Evolutionary conservation across 23 red algal genomes (phyloP).

Genomic region (Agarophyton chilense): DNA sequence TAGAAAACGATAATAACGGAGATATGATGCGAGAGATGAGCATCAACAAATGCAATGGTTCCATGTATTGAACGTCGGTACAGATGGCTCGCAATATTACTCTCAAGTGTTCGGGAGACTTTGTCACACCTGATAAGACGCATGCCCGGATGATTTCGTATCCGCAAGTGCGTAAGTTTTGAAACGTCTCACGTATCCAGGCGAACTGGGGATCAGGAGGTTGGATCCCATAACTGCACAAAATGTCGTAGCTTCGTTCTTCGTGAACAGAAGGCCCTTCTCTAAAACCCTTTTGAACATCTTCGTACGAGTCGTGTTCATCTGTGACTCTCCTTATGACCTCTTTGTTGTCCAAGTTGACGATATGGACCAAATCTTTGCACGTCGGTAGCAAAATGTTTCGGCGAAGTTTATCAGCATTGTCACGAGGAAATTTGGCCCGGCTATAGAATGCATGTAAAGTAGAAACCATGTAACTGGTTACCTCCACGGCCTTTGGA

Average conservation of each 20-base stretch:
- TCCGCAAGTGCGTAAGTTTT: conserved; percentile 21
- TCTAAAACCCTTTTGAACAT: neutral
- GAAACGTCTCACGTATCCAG: conserved; percentile 31
- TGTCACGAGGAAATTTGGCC: conserved; percentile 21
- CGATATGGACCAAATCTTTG: conserved; percentile 10
- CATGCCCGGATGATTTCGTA: conserved; percentile 53
- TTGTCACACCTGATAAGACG: conserved; percentile 46
- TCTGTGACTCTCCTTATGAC: neutral
- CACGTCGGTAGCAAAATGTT: conserved; percentile 42
- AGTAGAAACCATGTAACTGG: neutral
- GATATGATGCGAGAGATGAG: neutral
- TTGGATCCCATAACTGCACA: conserved; percentile 34
- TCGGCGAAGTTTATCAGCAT: neutral
- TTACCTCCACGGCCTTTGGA: conserved; percentile 30
- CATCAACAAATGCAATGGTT: conserved; percentile 35
- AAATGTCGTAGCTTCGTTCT: conserved; percentile 36
- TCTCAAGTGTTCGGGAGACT: conserved; percentile 7
- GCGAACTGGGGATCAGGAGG: conserved; percentile 17
- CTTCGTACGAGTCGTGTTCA: conserved; percentile 10
- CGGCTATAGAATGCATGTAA: conserved; percentile 41
- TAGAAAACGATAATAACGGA: conserved; percentile 36
- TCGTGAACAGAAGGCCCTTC: conserved; percentile 15
- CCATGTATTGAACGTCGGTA: conserved; percentile 17
- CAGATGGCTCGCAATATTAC: conserved; percentile 11
- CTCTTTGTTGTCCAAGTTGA: conserved; percentile 50